Conservation (phyloP, 441 rosid species). For the Dalechampia spathulata region DNA sequence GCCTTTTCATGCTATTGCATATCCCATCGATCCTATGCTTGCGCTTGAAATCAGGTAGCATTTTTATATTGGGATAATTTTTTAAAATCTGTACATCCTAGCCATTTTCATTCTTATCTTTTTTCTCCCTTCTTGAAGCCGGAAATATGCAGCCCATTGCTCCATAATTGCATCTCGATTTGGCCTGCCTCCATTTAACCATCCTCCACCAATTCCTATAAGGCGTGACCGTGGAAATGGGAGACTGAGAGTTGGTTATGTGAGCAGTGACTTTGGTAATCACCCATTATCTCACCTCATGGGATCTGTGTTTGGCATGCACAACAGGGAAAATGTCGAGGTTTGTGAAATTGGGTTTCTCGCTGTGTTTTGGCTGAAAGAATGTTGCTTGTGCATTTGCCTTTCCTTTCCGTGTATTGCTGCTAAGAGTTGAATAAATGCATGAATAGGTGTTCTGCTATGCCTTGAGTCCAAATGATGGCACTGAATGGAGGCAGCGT, state of each 20-base stretch:
- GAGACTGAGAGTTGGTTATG: conserved; percentile 87
- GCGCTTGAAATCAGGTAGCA: conserved; percentile 93
- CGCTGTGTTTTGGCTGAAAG: background rate
- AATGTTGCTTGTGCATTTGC: background rate
- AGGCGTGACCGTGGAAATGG: conserved; percentile 58
- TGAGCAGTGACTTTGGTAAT: conserved; percentile 99
- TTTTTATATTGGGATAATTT: background rate
- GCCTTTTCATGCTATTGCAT: conserved; percentile 99
- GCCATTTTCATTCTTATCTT: background rate
- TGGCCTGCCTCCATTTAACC: conserved; percentile 64
- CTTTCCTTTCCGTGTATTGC: background rate
- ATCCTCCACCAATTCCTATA: conserved; percentile 59
- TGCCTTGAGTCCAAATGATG: conserved; percentile 91
- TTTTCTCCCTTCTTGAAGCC: conserved; percentile 37
- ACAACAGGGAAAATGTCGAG: conserved; percentile 80
- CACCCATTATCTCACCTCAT: conserved; percentile 98
- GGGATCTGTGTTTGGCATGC: conserved; percentile 99
- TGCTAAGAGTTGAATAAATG: conserved; percentile 10
- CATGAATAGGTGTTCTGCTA: conserved; percentile 86
- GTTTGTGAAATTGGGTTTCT: conserved; percentile 28
- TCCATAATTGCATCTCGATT: conserved; percentile 87
- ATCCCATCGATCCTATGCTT: conserved; percentile 90
- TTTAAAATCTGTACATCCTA: background rate
- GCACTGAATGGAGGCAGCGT: conserved; percentile 96
- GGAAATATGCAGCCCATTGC: conserved; percentile 96